Evolutionary conservation across 768 basidiomycete genomes (phyloP).

Genomic region (Flagelloscypha sp.): DNA sequence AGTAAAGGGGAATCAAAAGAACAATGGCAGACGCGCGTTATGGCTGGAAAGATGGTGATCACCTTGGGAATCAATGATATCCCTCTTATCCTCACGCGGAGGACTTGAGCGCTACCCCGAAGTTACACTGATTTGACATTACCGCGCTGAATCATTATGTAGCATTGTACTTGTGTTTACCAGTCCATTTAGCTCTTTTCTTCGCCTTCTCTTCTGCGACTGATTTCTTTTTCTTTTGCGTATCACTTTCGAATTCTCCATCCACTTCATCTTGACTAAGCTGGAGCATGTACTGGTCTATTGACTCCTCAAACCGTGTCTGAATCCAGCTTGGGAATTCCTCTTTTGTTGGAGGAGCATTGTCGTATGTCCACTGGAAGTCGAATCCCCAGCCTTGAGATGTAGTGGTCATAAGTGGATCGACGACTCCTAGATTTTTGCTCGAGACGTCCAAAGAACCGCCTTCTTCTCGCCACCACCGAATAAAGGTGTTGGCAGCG

Average conservation of each 20-base stretch:
- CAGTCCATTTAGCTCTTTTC: slow-evolving; percentile 23
- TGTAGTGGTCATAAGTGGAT: slow-evolving; percentile 10
- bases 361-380: slow-evolving; percentile 55
- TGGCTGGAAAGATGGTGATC: slow-evolving; percentile 27
- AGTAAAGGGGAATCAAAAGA: slow-evolving; percentile 28
- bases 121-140: no score
- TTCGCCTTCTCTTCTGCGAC: slow-evolving; percentile 32
- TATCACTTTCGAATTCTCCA: no score
- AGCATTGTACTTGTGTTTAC: no score
- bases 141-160: no score
- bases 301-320: no score
- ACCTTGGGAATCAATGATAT: slow-evolving; percentile 19
- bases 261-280: no score
- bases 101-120: no score
- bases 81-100: no score
- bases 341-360: slow-evolving; percentile 12
- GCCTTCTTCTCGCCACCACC: slow-evolving; percentile 81
- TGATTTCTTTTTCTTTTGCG: slow-evolving; percentile 59
- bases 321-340: no score
- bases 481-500: slow-evolving; percentile 74
- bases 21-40: slow-evolving; percentile 27
- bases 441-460: slow-evolving; percentile 24
- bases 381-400: slow-evolving; percentile 79
- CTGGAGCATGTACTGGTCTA: no score
- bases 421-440: slow-evolving; percentile 4